Base-by-base conservation (phyloP, 2,329 filamentous ascomycete genomes). In the Fusarium sarcochroum region DNA sequence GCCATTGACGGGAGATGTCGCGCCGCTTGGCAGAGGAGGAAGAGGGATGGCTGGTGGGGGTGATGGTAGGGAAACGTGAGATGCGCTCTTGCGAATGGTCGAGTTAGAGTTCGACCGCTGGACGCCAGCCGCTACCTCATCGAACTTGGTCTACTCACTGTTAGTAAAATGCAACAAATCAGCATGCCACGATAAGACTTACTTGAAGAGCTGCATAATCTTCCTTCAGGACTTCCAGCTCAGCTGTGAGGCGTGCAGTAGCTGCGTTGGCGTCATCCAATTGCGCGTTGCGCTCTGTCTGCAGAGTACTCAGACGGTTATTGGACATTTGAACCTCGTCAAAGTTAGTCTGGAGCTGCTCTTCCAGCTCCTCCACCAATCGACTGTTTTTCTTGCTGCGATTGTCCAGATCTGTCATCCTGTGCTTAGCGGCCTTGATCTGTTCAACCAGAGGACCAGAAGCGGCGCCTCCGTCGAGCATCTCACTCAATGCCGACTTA, bases 41-140 rank as follows among this genome's bases (percentile, higher is more conserved):
- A 99, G 88, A n/a, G 96, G 96, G 73, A 98, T 97, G 0, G 93
- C 94, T 0, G 96, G 96, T 7, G 96, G 96, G 27, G 96, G 96
- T 2, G 96, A 98, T 3, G 96, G 96, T 13, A 98, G 84, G 5
- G 94, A 96, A 14, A 89, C 87, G 46, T 94, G 91, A 1, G 93
- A 96, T 23, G 89, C 85, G 74, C 91, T 96, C 85, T 97, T 98
- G 76, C 93, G 92, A 42, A 96, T 86, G 69, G 91, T 91, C 15
- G 91, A 92, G 67, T 82, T 82, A 41, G 89, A 90, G 78, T 89
- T 87, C 51, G 88, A 87, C 54, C 89, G 83, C 72, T 89, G 87
- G 17, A 83, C 80, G 2, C 79, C 86, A 18, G 78, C 58, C 10
- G 78, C 55, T 20, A 75, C 53, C 40, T 90, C 89, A 17, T 89